These are phyloP conservation scores for Phellinidium pouzarii DNA, from an alignment of 1,284 basidiomycete genomes.

Conservation along the genomic window DNA sequence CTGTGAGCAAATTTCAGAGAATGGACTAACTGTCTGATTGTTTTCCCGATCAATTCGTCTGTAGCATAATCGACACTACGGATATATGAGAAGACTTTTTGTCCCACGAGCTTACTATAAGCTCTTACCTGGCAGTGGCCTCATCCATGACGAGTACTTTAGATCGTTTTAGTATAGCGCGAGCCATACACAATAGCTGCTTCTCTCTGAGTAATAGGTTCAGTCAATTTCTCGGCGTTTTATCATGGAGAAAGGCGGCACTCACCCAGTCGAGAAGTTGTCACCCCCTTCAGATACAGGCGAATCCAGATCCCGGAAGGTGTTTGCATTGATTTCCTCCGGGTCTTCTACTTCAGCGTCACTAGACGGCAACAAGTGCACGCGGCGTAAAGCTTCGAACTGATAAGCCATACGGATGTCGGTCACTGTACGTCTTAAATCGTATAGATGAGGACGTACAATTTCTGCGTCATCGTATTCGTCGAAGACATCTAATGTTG, in stretches of 20 bases:
- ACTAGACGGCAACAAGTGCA: constrained; percentile 72
- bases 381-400: constrained; percentile 84
- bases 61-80: constrained; percentile 70
- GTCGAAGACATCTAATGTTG: constrained; percentile 85
- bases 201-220: constrained; percentile 36
- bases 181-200: constrained; percentile 60
- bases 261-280: constrained; percentile 85
- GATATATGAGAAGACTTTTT: neutral
- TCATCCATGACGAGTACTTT: constrained; percentile 62
- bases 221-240: neutral
- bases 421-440: constrained; percentile 34
- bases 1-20: neutral
- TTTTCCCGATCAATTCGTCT: constrained; percentile 67
- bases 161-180: constrained; percentile 53
- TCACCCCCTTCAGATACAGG: constrained; percentile 86
- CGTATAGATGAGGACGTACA: constrained; percentile 35
- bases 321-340: constrained; percentile 68
- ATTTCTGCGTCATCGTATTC: constrained; percentile 86
- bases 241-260: constrained; percentile 1
- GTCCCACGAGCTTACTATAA: neutral
- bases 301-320: constrained; percentile 83
- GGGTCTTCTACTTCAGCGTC: constrained; percentile 41
- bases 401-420: constrained; percentile 24
- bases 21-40: constrained; percentile 57
- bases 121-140: constrained; percentile 36